A percentile compares a stretch with the other conserved stretches of the same genome.
These are phyloP conservation scores for Arthrobotrys megalospora DNA, from an alignment of 2,329 filamentous ascomycete genomes.

Conservation along the genomic window DNA sequence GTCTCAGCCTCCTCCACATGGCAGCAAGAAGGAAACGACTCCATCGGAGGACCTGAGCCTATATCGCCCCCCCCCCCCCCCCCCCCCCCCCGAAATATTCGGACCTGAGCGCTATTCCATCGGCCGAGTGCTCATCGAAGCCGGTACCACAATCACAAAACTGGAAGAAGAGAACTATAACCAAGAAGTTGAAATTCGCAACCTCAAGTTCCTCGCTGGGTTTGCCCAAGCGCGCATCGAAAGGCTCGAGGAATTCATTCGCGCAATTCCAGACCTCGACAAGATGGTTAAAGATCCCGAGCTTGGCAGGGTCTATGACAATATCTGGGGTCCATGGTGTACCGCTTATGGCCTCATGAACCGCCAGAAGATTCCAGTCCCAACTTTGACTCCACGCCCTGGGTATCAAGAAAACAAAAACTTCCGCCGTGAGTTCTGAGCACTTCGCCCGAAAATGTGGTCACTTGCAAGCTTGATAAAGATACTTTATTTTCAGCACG, in stretches of 20 bases:
- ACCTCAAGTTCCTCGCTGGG: neutral
- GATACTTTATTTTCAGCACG: too few relatives aligned
- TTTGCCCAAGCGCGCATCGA: neutral
- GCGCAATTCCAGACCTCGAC: neutral
- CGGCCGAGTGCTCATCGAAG: neutral
- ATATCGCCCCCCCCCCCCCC: too few relatives aligned
- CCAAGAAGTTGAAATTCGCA: neutral
- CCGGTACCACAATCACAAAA: neutral
- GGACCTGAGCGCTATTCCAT: neutral
- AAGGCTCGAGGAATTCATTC: neutral
- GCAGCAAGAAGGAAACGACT: too few relatives aligned
- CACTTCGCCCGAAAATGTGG: too few relatives aligned
- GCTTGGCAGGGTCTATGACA: neutral
- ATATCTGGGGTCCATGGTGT: constrained; percentile 4
- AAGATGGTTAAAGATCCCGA: neutral
- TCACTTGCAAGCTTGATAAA: too few relatives aligned
- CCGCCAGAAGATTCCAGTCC: neutral
- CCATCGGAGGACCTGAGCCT: neutral
- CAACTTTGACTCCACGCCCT: neutral
- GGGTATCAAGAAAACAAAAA: neutral
- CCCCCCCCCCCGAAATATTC: neutral
- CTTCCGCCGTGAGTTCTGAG: too few relatives aligned
- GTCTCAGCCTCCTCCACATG: too few relatives aligned
- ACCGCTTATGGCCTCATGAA: neutral
- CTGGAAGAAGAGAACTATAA: constrained; percentile 5